A percentile compares a stretch with the other conserved stretches of the same genome.
Conservation (phyloP, 805 yeast genomes). For the Sugiyamaella valdiviana region DNA sequence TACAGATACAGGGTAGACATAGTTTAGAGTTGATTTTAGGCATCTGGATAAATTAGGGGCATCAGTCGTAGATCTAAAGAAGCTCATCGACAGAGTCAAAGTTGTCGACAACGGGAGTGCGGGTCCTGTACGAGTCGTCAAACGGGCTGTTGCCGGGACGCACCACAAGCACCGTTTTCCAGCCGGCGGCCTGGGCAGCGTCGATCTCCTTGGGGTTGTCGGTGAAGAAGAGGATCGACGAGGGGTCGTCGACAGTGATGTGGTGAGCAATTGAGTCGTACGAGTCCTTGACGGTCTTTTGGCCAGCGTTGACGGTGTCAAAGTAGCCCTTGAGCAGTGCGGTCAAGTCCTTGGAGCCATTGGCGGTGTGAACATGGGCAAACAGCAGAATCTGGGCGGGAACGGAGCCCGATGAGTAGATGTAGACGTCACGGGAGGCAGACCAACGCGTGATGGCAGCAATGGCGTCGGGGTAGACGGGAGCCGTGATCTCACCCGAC, state of each 20-base stretch:
- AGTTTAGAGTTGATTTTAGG: too few species aligned
- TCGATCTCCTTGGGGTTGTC: slow-evolving; percentile 73
- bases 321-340: slow-evolving; percentile 57
- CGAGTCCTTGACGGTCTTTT: slow-evolving; percentile 51
- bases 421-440: slow-evolving; percentile 39
- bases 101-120: neutral
- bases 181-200: slow-evolving; percentile 66
- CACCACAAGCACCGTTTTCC: slow-evolving; percentile 51
- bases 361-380: slow-evolving; percentile 35
- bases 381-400: slow-evolving; percentile 80
- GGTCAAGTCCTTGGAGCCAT: slow-evolving; percentile 44
- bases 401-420: slow-evolving; percentile 86
- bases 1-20: too few species aligned
- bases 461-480: slow-evolving; percentile 69
- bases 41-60: too few species aligned
- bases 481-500: slow-evolving; percentile 69
- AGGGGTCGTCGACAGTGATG: slow-evolving; percentile 30
- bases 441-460: slow-evolving; percentile 44
- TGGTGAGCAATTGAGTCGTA: slow-evolving; percentile 49
- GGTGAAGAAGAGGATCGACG: slow-evolving; percentile 57
- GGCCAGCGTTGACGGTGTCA: slow-evolving; percentile 81
- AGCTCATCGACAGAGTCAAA: neutral
- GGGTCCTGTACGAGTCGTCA: slow-evolving; percentile 2
- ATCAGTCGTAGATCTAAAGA: too few species aligned
- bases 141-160: slow-evolving; percentile 64